Evolutionary conservation across 2,329 filamentous ascomycete genomes (phyloP).

Genomic region (Beauveria sp.): DNA sequence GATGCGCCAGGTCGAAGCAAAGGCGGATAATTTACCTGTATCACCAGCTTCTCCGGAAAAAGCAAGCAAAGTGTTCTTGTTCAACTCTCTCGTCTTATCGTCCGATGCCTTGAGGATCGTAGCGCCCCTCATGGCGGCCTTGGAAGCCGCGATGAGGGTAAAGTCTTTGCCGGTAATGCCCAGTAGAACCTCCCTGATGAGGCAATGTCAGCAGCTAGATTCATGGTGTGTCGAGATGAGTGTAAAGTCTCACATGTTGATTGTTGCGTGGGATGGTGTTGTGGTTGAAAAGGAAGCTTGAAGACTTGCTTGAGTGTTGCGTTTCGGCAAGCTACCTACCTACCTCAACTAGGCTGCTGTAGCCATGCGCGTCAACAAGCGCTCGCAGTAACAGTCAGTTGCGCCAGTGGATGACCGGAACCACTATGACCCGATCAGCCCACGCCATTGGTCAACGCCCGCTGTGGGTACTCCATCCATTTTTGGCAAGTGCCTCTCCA

Average conservation of each 20-base stretch:
- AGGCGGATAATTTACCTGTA: conserved; percentile 56
- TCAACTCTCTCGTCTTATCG: conserved; percentile 90
- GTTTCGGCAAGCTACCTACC: conserved; percentile 4
- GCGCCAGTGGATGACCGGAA: conserved; percentile 18
- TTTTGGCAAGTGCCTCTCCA: conserved; percentile 16
- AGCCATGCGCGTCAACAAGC: conserved; percentile 15
- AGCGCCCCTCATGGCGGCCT: conserved; percentile 95
- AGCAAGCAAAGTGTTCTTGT: conserved; percentile 90
- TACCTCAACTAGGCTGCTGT: conserved; percentile 15
- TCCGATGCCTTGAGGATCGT: conserved; percentile 92
- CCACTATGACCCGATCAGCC: conserved; percentile 20
- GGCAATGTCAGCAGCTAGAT: background rate
- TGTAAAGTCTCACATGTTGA: conserved; percentile 6
- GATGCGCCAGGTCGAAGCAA: background rate
- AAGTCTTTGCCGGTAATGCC: conserved; percentile 99
- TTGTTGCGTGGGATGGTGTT: conserved; percentile 1
- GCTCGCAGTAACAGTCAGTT: background rate
- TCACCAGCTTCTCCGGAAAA: conserved; percentile 95
- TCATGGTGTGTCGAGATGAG: background rate
- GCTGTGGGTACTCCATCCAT: conserved; percentile 16
- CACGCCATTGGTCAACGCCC: conserved; percentile 19
- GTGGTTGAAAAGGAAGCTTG: conserved; percentile 13
- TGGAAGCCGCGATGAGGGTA: conserved; percentile 92
- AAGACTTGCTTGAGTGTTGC: conserved; percentile 8
- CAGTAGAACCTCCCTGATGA: conserved; percentile 83